phyloP scores from a whole-genome alignment of 2,329 filamentous ascomycete species.

The Trichoderma simmonsii region DNA sequence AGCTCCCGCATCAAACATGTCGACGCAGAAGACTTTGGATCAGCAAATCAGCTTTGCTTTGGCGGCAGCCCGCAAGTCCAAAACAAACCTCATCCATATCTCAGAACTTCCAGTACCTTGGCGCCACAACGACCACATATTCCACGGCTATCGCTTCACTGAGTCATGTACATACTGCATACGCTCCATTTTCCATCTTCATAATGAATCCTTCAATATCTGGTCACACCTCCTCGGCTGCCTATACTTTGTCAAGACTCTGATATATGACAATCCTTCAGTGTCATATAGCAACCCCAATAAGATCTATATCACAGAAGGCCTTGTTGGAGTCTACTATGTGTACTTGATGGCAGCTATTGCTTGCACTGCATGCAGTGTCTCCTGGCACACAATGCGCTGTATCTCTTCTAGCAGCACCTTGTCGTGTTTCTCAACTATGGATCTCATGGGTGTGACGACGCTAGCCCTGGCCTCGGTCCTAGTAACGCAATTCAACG shows the following conservation, averaged over 20 bases:
- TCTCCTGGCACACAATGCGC: neutral
- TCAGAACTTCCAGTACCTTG: neutral
- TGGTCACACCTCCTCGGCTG: neutral
- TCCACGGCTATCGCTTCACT: neutral
- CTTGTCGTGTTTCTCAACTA: neutral
- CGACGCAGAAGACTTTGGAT: neutral
- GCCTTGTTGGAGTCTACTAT: neutral
- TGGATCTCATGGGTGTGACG: neutral
- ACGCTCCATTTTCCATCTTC: neutral
- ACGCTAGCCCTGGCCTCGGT: neutral
- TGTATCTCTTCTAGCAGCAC: neutral
- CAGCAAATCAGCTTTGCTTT: neutral
- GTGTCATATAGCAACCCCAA: neutral
- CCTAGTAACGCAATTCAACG: neutral
- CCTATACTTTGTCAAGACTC: neutral
- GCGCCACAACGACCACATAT: neutral
- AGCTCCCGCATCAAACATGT: neutral
- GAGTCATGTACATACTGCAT: neutral
- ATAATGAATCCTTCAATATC: constrained; percentile 1
- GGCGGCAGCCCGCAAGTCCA: neutral
- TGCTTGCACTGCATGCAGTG: neutral
- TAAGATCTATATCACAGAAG: neutral
- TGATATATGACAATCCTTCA: neutral
- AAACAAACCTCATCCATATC: neutral
- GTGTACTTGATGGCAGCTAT: neutral